phyloP scores from a whole-genome alignment of 1,139 yeast species.

The Geotrichum candidum region DNA sequence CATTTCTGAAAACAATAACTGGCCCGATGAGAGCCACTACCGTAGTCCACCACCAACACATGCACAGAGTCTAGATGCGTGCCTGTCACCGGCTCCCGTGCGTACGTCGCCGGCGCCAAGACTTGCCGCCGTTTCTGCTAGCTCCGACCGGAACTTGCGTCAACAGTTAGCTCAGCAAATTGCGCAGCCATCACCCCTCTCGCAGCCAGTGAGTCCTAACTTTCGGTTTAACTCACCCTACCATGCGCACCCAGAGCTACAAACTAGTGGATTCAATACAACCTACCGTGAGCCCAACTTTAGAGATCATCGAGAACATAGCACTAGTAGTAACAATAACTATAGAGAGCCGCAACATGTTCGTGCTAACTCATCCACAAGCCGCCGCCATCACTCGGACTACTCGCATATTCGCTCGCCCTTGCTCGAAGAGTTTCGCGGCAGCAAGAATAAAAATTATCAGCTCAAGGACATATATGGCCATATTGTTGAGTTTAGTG shows the following conservation, averaged over 20 bases:
- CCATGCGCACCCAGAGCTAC: neutral
- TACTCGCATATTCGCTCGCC: conserved; percentile 54
- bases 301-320: neutral
- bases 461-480: conserved; percentile 72
- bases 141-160: conserved; percentile 15
- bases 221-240: neutral
- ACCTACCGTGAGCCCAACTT: neutral
- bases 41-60: conserved; percentile 6
- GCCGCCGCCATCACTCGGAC: conserved; percentile 1
- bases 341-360: neutral
- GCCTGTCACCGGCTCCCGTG: conserved; percentile 1
- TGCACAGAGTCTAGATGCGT: neutral
- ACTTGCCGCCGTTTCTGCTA: conserved; percentile 16
- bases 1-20: conserved; percentile 5
- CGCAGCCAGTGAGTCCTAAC: neutral
- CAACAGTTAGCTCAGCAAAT: conserved; percentile 18
- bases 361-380: neutral
- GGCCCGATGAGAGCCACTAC: conserved; percentile 10
- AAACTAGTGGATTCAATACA: neutral
- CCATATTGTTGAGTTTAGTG: conserved; percentile 85
- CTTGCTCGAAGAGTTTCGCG: conserved; percentile 77
- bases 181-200: conserved; percentile 9
- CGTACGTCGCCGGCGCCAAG: conserved; percentile 2
- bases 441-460: conserved; percentile 55
- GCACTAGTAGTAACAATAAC: neutral